Evolutionary conservation across 73 alveolate genomes (phyloP).

Genomic region (Uronychia binucleata): DNA sequence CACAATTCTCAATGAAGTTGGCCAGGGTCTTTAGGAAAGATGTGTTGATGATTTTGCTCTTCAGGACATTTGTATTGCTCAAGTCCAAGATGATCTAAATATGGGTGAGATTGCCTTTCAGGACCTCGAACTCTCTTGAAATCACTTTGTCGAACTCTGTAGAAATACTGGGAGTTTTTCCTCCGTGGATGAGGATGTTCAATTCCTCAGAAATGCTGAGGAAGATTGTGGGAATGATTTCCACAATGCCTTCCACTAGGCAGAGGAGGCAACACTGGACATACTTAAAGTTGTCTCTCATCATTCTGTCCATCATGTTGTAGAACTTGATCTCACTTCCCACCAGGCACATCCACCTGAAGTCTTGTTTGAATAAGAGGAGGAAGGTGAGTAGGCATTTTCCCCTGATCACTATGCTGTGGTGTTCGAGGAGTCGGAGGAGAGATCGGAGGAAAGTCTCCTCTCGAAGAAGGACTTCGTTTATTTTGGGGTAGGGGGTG

Average conservation of each 20-base stretch:
- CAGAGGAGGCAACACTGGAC: slow-evolving; percentile 75
- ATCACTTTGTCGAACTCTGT: slow-evolving; percentile 37
- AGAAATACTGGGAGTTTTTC: slow-evolving; percentile 42
- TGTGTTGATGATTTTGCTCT: slow-evolving; percentile 19
- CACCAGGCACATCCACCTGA: slow-evolving; percentile 58
- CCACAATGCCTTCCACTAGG: slow-evolving; percentile 62
- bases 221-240: slow-evolving; percentile 65
- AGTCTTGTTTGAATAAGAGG: slow-evolving; percentile 65
- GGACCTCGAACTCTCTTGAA: slow-evolving; percentile 38
- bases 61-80: slow-evolving; percentile 28
- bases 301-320: slow-evolving; percentile 63
- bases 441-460: slow-evolving; percentile 61
- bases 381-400: slow-evolving; percentile 70
- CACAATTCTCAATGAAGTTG: slow-evolving; percentile 26
- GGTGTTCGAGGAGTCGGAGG: slow-evolving; percentile 70
- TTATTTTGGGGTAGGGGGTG: slow-evolving; percentile 48
- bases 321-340: slow-evolving; percentile 75
- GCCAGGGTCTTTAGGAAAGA: slow-evolving; percentile 34
- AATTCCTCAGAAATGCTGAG: slow-evolving; percentile 49
- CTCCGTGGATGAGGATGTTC: slow-evolving; percentile 42
- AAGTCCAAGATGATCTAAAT: slow-evolving; percentile 45
- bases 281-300: slow-evolving; percentile 75
- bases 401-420: slow-evolving; percentile 77
- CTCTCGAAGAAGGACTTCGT: slow-evolving; percentile 45
- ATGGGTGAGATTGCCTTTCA: slow-evolving; percentile 39